Percentiles rank a stretch among this genome's conserved stretches.
phyloP scores from a whole-genome alignment of 2,329 filamentous ascomycete genomes.

The Kalmusia sp. region DNA sequence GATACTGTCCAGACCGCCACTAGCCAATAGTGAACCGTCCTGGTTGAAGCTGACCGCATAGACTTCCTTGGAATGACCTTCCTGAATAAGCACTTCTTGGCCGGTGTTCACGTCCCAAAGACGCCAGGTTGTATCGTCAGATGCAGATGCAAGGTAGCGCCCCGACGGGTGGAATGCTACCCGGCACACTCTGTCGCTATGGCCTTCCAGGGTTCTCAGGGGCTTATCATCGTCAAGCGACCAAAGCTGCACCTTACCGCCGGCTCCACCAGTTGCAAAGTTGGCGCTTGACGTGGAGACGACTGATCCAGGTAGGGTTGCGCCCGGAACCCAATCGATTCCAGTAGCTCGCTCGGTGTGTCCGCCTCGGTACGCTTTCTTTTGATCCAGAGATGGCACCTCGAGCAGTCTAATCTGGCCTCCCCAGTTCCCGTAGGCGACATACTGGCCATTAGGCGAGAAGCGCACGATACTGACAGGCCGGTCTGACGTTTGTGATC shows the following conservation, averaged over 20 bases:
- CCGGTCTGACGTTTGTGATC: slow-evolving; percentile 89
- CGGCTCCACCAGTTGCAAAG: slow-evolving; percentile 87
- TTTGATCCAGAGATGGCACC: slow-evolving; percentile 82
- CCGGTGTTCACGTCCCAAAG: slow-evolving; percentile 92
- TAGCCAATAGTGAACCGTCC: slow-evolving; percentile 89
- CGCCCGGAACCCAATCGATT: slow-evolving; percentile 85
- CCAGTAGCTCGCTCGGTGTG: slow-evolving; percentile 91
- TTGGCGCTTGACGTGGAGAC: slow-evolving; percentile 80
- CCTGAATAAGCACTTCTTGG: slow-evolving; percentile 84
- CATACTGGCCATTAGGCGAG: slow-evolving; percentile 79
- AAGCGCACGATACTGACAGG: slow-evolving; percentile 93
- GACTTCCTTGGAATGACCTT: slow-evolving; percentile 93
- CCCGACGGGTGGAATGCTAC: slow-evolving; percentile 96
- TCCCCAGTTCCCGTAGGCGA: slow-evolving; percentile 93
- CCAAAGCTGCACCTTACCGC: slow-evolving; percentile 89
- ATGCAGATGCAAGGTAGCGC: slow-evolving; percentile 87
- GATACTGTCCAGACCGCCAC: slow-evolving; percentile 92
- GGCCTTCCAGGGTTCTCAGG: slow-evolving; percentile 79
- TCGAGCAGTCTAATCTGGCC: slow-evolving; percentile 86
- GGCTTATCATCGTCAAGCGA: slow-evolving; percentile 86
- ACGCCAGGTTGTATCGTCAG: slow-evolving; percentile 95
- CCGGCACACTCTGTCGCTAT: slow-evolving; percentile 85
- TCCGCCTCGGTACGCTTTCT: slow-evolving; percentile 73
- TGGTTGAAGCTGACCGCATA: slow-evolving; percentile 89
- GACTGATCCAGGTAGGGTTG: slow-evolving; percentile 74